Evolutionary conservation across 192 early-diverging fungal species (phyloP), one percentile per base, ranked within the genome.

Genomic region (Coemansia sp.): DNA sequence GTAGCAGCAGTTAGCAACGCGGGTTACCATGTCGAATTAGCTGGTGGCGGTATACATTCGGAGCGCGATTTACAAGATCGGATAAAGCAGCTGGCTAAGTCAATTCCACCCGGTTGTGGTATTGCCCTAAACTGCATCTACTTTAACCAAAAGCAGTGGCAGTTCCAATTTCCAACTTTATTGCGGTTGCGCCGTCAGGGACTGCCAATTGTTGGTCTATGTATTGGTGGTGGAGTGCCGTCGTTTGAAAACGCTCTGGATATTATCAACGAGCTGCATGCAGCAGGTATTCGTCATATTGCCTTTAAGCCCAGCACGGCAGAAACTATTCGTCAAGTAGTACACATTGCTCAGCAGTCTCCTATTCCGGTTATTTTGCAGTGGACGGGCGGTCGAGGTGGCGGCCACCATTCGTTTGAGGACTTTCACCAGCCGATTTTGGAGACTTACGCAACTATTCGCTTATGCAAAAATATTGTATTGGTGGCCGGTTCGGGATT

Each of bases 341-440:
- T 90, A 51, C 78, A 87, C 14, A 92, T 97, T 71, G 93, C 93
- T 41, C 84, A 86, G 55, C 80, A 82, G 28, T 83, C 90, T 58
- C 86, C 86, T 3, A 92, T 93, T 81, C 89, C 92, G 5, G 82
- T 97, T 43, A 80, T 95, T 43, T 79, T 95, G 51, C 92, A 97
- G 73, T 97, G 94, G 94, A 97, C 94, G 15, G 93, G 94, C 76
- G 94, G 94, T 26, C 86, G 93, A 57, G 93, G 86, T 32, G 95
- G 93, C 62, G 95, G 95, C 14, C 95, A 97, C 71, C 93, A 97
- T 84, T 91, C 89, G 60, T 96, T 89, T 56, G 95, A 96, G 78
- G 92, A 97, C 78, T 89, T 94, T 70, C 92, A 96, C 69, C 83
- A 84, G 61, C 93, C 93, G 40, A 87, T 97, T 57, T 64, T 97